These are phyloP conservation scores for Trametes cubensis DNA, from an alignment of 768 basidiomycete genomes.

Conservation along the genomic window DNA sequence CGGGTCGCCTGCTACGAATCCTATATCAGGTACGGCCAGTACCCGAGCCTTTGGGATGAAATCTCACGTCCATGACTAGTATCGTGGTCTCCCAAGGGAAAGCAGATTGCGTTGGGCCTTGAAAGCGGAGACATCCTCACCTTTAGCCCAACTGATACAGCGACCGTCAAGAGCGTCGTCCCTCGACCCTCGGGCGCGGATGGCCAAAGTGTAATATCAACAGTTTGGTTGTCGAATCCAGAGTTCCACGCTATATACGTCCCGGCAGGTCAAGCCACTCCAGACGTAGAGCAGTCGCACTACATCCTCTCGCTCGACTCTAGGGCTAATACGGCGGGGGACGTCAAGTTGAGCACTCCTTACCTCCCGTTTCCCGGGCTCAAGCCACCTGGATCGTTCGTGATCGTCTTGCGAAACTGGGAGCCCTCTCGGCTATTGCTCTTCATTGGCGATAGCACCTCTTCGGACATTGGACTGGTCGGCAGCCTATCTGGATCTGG, in stretches of 20 bases:
- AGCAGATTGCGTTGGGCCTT: constrained; percentile 77
- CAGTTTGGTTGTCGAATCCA: constrained; percentile 69
- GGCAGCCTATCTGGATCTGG: constrained; percentile 35
- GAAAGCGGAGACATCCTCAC: constrained; percentile 71
- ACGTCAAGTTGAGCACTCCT: constrained; percentile 43
- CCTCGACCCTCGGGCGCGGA: constrained; percentile 55
- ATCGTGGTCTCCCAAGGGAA: constrained; percentile 86
- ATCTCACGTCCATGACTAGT: constrained; percentile 43
- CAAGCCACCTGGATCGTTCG: constrained; percentile 48
- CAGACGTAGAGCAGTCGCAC: constrained; percentile 47
- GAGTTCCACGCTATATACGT: constrained; percentile 70
- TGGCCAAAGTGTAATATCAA: constrained; percentile 49
- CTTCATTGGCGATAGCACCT: constrained; percentile 52
- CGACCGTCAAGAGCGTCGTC: constrained; percentile 58
- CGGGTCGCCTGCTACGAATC: constrained; percentile 50
- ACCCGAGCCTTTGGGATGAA: background rate
- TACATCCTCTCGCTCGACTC: constrained; percentile 44
- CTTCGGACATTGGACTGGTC: constrained; percentile 52
- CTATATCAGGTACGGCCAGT: constrained; percentile 56
- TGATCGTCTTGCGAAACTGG: constrained; percentile 46
- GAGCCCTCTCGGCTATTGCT: constrained; percentile 45
- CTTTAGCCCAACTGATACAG: constrained; percentile 58
- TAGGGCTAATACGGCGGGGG: constrained; percentile 42
- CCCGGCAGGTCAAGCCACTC: constrained; percentile 42
- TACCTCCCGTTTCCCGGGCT: constrained; percentile 49